Conservation (phyloP, 177 flowering plant species). For the Tripterygium wilfordii region DNA sequence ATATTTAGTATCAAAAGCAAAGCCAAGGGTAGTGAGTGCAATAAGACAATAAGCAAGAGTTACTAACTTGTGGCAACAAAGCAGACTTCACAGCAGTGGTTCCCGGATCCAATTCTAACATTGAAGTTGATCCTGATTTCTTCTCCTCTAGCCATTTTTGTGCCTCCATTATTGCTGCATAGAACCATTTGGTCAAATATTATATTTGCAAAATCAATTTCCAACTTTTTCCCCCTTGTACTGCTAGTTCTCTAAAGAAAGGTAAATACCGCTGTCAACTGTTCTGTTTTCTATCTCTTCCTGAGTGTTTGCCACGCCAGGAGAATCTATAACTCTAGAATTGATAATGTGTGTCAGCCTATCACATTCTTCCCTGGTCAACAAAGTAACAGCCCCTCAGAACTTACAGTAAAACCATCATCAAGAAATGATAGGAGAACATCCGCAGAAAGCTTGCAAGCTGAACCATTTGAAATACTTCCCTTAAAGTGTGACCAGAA, state of each 20-base stretch:
- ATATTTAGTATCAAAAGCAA: too few relatives aligned
- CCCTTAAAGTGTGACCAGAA: too few relatives aligned
- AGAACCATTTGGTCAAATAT: too few relatives aligned
- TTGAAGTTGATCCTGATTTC: constrained; percentile 44
- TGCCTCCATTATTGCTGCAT: constrained; percentile 67
- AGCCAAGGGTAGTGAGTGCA: too few relatives aligned
- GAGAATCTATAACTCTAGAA: constrained; percentile 53
- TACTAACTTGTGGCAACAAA: constrained; percentile 37
- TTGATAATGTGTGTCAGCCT: constrained; percentile 46
- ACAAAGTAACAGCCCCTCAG: constrained; percentile 1
- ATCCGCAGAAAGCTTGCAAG: not conserved
- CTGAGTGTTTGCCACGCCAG: constrained; percentile 18
- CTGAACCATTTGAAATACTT: not conserved
- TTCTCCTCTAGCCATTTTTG: constrained; percentile 78
- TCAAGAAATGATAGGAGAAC: not conserved
- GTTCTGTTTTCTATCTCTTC: constrained; percentile 14
- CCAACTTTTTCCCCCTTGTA: too few relatives aligned
- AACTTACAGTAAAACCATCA: constrained; percentile 4
- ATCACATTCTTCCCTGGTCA: constrained; percentile 74
- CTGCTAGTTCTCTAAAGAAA: not conserved
- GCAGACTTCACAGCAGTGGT: constrained; percentile 15
- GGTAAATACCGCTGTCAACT: constrained; percentile 18
- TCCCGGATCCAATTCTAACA: constrained; percentile 26
- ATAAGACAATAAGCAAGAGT: constrained; percentile 4
- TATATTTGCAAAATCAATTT: too few relatives aligned